Evolutionary conservation across 2,329 filamentous ascomycete species (phyloP).

Genomic region (Aspergillus caelatus): DNA sequence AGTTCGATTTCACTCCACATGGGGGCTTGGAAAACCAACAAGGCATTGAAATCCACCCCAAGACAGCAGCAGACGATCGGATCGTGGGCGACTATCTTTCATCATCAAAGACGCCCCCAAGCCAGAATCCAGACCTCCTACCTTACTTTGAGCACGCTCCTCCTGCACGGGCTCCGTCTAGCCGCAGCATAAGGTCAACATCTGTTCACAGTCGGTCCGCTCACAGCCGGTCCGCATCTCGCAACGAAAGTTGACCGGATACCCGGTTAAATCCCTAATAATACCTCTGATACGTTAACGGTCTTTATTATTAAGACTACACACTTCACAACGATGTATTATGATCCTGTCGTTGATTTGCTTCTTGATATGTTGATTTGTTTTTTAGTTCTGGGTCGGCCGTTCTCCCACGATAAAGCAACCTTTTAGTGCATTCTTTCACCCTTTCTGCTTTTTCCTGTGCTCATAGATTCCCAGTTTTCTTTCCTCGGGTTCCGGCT

Average conservation of each 20-base stretch:
- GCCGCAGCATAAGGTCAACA: slow-evolving; percentile 38
- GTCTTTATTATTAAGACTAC: background rate
- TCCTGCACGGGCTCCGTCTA: slow-evolving; percentile 35
- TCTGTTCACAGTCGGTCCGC: slow-evolving; percentile 43
- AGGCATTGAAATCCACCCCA: slow-evolving; percentile 52
- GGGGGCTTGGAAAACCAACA: slow-evolving; percentile 44
- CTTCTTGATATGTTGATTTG: background rate
- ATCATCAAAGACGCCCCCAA: slow-evolving; percentile 44
- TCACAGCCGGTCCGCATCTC: slow-evolving; percentile 27
- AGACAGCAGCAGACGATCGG: slow-evolving; percentile 49
- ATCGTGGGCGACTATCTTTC: slow-evolving; percentile 42
- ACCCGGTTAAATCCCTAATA: background rate
- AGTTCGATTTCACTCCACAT: slow-evolving; percentile 41
- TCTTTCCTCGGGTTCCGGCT: background rate
- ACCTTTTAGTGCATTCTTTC: background rate
- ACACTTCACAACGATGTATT: slow-evolving; percentile 3
- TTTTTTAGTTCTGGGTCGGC: background rate
- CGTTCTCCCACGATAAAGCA: slow-evolving; percentile 1
- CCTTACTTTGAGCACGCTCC: slow-evolving; percentile 49
- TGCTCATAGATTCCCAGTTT: background rate
- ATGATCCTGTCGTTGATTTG: background rate
- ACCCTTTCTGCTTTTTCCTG: background rate
- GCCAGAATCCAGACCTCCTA: slow-evolving; percentile 49
- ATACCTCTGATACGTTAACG: slow-evolving; percentile 3
- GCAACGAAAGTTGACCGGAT: background rate